phyloP scores from a whole-genome alignment of 768 basidiomycete species.

The Phylloporus sp. region DNA sequence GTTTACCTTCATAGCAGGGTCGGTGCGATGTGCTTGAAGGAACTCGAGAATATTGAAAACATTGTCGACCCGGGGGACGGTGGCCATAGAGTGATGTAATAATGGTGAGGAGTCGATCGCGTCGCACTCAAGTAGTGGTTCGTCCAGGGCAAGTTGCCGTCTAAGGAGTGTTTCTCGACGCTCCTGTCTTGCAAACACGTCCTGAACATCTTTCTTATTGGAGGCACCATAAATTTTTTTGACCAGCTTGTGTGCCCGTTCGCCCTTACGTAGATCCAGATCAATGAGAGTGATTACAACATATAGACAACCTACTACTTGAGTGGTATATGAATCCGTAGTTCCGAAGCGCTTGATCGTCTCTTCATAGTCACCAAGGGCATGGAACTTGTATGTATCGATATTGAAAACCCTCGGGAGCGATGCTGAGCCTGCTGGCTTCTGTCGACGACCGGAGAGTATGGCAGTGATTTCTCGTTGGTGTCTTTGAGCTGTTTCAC shows the following conservation, averaged over 20 bases:
- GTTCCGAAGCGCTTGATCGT: constrained; percentile 1
- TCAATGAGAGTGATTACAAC: too few species aligned
- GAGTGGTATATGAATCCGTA: too few species aligned
- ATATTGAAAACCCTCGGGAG: constrained; percentile 19
- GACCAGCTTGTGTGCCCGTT: constrained; percentile 4
- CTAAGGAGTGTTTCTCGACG: neutral
- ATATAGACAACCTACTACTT: too few species aligned
- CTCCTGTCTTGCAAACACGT: constrained; percentile 9
- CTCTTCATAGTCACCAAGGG: constrained; percentile 21
- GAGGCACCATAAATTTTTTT: constrained; percentile 25
- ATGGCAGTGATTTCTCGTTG: neutral
- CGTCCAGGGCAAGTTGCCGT: neutral
- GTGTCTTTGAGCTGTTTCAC: neutral
- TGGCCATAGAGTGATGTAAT: constrained; percentile 3
- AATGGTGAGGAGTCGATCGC: neutral
- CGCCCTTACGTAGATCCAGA: constrained; percentile 1
- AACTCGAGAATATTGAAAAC: neutral
- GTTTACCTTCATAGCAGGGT: constrained; percentile 8
- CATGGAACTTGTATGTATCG: constrained; percentile 29
- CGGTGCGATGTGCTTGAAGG: constrained; percentile 3
- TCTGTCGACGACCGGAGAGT: neutral
- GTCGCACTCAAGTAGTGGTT: neutral
- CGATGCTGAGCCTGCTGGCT: too few species aligned
- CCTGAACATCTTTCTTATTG: constrained; percentile 14
- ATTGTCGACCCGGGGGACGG: neutral